Base-by-base conservation (phyloP, 768 basidiomycete species). In the Leccinum ochraceum region DNA sequence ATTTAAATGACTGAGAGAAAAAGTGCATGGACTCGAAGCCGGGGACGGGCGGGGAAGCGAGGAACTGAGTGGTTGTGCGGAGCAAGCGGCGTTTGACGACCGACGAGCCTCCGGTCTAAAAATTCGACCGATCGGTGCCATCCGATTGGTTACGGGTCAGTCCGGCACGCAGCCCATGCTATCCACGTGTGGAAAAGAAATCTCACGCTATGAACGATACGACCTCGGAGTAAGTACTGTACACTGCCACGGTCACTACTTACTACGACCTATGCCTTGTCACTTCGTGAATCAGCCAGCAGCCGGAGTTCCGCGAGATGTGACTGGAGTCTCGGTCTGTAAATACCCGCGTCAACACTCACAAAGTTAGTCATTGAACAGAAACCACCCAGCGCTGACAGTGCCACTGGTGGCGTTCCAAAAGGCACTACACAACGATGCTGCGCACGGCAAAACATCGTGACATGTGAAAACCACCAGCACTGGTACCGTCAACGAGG, bases 1-100 rank as follows among this genome's bases (percentile, higher is more conserved):
- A 94, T 69, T 84, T 83, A 74, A 88, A 92, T n/a, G 81, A 73
- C 72, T 93, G 90, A 16, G 89, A 90, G 77, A 93, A 91, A 77
- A 93, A 90, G 74, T 92, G 91, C 90, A 94, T 93, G 71, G 66
- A 70, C 54, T 60, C 58, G 58, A 61, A 60, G 56, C 61, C 69
- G 58, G 66, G 66, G 63, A 69, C 65, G 65, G 59, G 61, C 59
- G 60, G 61, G 56, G 58, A 59, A 67, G 64, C 63, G 65, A 65
- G 32, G 55, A 14, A 36, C 11, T 30, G 30, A 22, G 62, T 63
- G 65, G 71, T 67, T 63, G 69, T 64, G 65, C 58, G 63, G 60
- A 60, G 36, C 37, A 58, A 60, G 56, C 58, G 48, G 63, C 51
- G 56, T 51, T 54, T 58, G 60, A 37, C 62, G 62, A 70, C 61